These are phyloP conservation scores for Trichoderma hamatum DNA, from an alignment of 2,329 filamentous ascomycete genomes.

Conservation along the genomic window DNA sequence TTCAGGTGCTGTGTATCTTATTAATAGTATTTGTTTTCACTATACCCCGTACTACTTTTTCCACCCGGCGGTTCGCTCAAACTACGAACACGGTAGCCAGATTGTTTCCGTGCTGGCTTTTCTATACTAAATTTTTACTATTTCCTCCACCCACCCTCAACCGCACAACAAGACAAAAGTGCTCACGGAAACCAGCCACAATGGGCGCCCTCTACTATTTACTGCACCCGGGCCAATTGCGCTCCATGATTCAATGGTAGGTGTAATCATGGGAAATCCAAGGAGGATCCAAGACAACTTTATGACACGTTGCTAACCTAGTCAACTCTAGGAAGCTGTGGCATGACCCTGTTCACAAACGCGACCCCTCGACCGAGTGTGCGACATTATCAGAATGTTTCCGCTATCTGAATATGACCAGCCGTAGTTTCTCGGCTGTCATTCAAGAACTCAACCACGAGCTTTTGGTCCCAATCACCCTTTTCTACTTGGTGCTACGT, in stretches of 20 bases:
- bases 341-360: conserved; percentile 90
- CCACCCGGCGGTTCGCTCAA: neutral
- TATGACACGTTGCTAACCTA: conserved; percentile 30
- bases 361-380: conserved; percentile 75
- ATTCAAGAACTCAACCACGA: conserved; percentile 96
- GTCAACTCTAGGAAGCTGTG: conserved; percentile 77
- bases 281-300: neutral
- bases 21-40: conserved; percentile 4
- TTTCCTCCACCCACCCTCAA: neutral
- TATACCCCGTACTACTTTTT: conserved; percentile 4
- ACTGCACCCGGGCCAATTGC: conserved; percentile 75
- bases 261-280: conserved; percentile 30
- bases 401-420: conserved; percentile 81
- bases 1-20: conserved; percentile 13
- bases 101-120: neutral
- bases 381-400: conserved; percentile 80
- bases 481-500: conserved; percentile 92
- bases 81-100: conserved; percentile 3
- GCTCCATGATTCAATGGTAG: conserved; percentile 90
- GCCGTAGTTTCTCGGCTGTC: conserved; percentile 88
- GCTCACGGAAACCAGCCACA: conserved; percentile 37
- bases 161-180: neutral
- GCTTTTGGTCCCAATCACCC: conserved; percentile 80
- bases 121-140: conserved; percentile 10
- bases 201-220: conserved; percentile 72